phyloP scores from a whole-genome alignment of 768 basidiomycete genomes.

The Tephrocybe rancida region DNA sequence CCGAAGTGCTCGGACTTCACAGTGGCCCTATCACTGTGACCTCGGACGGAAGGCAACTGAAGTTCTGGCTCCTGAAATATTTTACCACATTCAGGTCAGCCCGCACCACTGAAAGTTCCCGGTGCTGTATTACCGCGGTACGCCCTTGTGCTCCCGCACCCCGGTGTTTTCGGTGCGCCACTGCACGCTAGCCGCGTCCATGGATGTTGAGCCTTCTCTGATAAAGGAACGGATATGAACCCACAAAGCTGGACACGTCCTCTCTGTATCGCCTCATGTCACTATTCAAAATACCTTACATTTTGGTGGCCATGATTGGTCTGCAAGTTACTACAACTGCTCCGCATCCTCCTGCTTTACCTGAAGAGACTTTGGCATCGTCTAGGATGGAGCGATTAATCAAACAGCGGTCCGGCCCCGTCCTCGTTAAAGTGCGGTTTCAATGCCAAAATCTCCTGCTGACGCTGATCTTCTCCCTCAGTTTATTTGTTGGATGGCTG shows the following conservation, averaged over 20 bases:
- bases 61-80: not conserved
- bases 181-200: not conserved
- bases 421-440: constrained; percentile 37
- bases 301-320: constrained; percentile 42
- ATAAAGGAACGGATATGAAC: not conserved
- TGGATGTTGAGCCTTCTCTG: not conserved
- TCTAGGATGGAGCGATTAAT: constrained; percentile 39
- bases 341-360: constrained; percentile 40
- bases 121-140: constrained; percentile 7
- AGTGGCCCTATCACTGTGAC: not conserved
- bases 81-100: constrained; percentile 3
- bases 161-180: constrained; percentile 19
- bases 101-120: not conserved
- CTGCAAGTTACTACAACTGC: constrained; percentile 49
- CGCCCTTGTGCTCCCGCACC: not conserved
- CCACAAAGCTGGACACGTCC: constrained; percentile 27
- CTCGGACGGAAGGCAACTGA: not conserved
- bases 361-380: constrained; percentile 33
- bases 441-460: not conserved
- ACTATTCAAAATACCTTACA: constrained; percentile 43
- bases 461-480: constrained; percentile 14
- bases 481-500: constrained; percentile 39
- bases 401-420: constrained; percentile 32
- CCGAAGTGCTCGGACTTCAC: not conserved
- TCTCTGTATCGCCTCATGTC: constrained; percentile 53